Conservation (phyloP, 805 yeast genomes). For the Pichia pseudocactophila region DNA sequence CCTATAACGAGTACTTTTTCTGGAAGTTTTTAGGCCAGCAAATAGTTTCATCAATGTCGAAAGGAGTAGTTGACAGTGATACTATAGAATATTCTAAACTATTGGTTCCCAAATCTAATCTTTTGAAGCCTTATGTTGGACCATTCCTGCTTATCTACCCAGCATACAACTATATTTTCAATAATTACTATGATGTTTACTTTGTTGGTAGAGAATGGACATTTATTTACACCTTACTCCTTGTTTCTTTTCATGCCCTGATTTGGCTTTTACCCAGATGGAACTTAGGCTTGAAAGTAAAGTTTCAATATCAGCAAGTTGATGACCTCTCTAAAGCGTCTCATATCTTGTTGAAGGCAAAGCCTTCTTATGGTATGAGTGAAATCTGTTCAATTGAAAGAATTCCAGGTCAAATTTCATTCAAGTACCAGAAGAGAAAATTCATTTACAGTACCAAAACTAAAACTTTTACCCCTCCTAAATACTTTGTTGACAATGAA, state of each 20-base stretch:
- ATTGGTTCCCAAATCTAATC: conserved; percentile 54
- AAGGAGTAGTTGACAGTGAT: conserved; percentile 53
- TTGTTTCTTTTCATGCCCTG: conserved; percentile 64
- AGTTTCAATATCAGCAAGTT: conserved; percentile 57
- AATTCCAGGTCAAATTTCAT: conserved; percentile 52
- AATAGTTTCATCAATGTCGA: conserved; percentile 17
- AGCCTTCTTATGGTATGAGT: conserved; percentile 78
- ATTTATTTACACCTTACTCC: conserved; percentile 69
- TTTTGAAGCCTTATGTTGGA: conserved; percentile 67
- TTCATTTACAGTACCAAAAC: conserved; percentile 56
- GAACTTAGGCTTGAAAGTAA: conserved; percentile 64
- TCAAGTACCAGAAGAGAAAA: conserved; percentile 86
- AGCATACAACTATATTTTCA: conserved; percentile 54
- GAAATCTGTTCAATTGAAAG: conserved; percentile 58
- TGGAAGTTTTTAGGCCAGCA: too few relatives aligned
- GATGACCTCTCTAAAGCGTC: conserved; percentile 51
- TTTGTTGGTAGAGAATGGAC: conserved; percentile 95
- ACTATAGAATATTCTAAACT: conserved; percentile 65
- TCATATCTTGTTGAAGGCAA: conserved; percentile 68
- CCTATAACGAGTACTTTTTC: too few relatives aligned
- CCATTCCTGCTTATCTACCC: conserved; percentile 81
- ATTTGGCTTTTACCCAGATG: conserved; percentile 90
- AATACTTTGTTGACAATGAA: conserved; percentile 62
- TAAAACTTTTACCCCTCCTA: conserved; percentile 69
- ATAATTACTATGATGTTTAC: conserved; percentile 63